Percentiles rank a stretch among this genome's conserved stretches.
phyloP scores from a whole-genome alignment of 805 yeast genomes.

The Pichia nanzhaoensis region DNA sequence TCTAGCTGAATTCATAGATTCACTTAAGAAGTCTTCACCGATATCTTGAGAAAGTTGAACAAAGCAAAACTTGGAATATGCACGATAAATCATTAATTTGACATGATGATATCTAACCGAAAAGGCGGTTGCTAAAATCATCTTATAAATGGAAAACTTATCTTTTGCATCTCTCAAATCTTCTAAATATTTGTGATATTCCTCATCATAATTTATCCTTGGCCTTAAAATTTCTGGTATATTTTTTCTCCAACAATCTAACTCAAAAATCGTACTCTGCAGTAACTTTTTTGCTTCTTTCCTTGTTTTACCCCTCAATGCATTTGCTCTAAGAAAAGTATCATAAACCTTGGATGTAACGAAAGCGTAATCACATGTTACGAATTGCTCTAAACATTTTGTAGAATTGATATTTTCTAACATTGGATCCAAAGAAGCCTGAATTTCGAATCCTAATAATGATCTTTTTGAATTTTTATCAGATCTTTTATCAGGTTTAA shows the following conservation, averaged over 20 bases:
- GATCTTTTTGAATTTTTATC: conserved; percentile 8
- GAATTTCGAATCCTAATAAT: conserved; percentile 6
- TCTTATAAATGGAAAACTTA: conserved; percentile 7
- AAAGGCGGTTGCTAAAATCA: conserved; percentile 13
- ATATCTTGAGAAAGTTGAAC: background rate
- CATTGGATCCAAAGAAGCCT: conserved; percentile 9
- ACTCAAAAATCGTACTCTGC: conserved; percentile 16
- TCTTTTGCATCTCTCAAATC: conserved; percentile 4
- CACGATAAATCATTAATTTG: conserved; percentile 23
- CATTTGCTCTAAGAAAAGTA: conserved; percentile 26
- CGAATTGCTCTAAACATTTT: conserved; percentile 13
- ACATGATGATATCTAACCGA: conserved; percentile 26
- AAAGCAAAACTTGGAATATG: conserved; percentile 10
- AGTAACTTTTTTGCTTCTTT: conserved; percentile 15
- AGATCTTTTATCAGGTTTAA: no score
- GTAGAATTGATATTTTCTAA: background rate
- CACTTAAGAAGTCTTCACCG: conserved; percentile 6
- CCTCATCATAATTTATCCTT: conserved; percentile 4
- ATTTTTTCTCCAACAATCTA: conserved; percentile 25
- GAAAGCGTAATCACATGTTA: conserved; percentile 20
- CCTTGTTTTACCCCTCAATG: conserved; percentile 17
- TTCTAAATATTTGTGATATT: conserved; percentile 9
- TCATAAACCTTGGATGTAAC: conserved; percentile 24
- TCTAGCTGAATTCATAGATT: conserved; percentile 25
- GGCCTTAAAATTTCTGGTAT: conserved; percentile 26